phyloP scores from a whole-genome alignment of 2,329 filamentous ascomycete species.

The Chaetomiaceae sp. region DNA sequence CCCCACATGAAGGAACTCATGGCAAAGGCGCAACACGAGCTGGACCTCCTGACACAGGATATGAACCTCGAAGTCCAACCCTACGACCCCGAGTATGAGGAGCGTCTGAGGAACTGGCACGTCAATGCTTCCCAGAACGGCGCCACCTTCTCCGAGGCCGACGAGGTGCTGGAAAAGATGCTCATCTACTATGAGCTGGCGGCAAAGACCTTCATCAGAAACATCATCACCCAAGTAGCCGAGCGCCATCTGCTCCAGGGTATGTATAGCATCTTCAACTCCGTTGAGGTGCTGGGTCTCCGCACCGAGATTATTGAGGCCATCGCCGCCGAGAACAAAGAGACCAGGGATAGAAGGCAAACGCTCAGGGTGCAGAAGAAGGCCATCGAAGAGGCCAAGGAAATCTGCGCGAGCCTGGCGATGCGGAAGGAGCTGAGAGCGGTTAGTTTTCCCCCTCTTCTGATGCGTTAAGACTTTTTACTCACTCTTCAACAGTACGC shows the following conservation, averaged over 20 bases:
- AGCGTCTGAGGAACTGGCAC: conserved; percentile 46
- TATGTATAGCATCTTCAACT: conserved; percentile 50
- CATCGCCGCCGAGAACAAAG: conserved; percentile 51
- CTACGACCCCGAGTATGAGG: conserved; percentile 51
- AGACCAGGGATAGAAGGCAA: conserved; percentile 46
- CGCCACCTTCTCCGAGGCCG: conserved; percentile 45
- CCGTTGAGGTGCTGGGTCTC: conserved; percentile 48
- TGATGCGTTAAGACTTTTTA: background rate
- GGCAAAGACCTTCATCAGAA: conserved; percentile 49
- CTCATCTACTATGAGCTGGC: conserved; percentile 53
- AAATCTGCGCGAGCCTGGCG: conserved; percentile 46
- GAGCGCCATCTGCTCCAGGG: conserved; percentile 49
- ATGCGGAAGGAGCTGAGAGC: conserved; percentile 49
- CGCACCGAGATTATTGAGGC: conserved; percentile 42
- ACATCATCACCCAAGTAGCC: conserved; percentile 49
- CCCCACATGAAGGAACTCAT: conserved; percentile 45
- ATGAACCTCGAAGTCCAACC: conserved; percentile 51
- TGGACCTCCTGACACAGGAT: conserved; percentile 44
- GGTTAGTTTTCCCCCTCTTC: conserved; percentile 6
- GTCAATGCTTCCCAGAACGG: conserved; percentile 40
- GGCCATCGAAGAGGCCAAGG: conserved; percentile 48
- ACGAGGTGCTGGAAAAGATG: conserved; percentile 53
- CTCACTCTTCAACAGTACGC: conserved; percentile 25
- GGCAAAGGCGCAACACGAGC: conserved; percentile 44
- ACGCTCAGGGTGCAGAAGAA: conserved; percentile 46